Base-by-base conservation (phyloP, 169 alveolate genomes). In the Eimeria maxima region DNA sequence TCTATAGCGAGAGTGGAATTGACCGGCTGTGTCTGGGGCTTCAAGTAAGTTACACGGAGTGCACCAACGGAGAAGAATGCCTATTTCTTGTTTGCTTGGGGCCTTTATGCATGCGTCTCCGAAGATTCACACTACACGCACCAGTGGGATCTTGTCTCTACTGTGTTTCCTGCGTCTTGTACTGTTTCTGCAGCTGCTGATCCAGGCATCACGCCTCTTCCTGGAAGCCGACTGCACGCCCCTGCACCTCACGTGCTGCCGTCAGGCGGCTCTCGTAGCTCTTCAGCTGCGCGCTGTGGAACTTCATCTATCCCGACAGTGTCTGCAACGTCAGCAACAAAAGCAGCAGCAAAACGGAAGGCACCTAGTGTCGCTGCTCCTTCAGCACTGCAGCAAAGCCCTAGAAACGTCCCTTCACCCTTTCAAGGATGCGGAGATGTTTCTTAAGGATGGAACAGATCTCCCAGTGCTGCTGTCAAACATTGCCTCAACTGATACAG, bases 261-360 rank as follows among this genome's bases (percentile, higher is more conserved):
- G 96, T 22, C 67, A 83, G 44, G 96, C 95, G 13, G 96, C 96
- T n/a, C 84, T 94, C 20, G 93, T 94, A 27, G 96, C 96, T 57
- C 91, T 94, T 74, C 96, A 94, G 90, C 90, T 83, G 83, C 65
- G 84, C 22, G 94, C 96, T 3, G 95, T 94, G 57, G 94, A 94
- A 78, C 53, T 86, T n/a, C 80, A 53, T 44, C 95, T 94, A 33
- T 63, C 96, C 22, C 93, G 90, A 22, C 81, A 83, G 74, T 57
- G 87, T 80, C 38, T 93, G 88, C 71, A 60, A 81, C 90, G 65
- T 55, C 42, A 76, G 74, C 90, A 55, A 38, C 86, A 55, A 7
- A 73, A 90, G 57, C 95, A 91, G 65, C 81, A 76, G 57, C 57
- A 16, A 44, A 38, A 73, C 33, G 53, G 95, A 29, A 71, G 90